phyloP scores from a whole-genome alignment of 148 eudicot species.

The Mesembryanthemum crystallinum region DNA sequence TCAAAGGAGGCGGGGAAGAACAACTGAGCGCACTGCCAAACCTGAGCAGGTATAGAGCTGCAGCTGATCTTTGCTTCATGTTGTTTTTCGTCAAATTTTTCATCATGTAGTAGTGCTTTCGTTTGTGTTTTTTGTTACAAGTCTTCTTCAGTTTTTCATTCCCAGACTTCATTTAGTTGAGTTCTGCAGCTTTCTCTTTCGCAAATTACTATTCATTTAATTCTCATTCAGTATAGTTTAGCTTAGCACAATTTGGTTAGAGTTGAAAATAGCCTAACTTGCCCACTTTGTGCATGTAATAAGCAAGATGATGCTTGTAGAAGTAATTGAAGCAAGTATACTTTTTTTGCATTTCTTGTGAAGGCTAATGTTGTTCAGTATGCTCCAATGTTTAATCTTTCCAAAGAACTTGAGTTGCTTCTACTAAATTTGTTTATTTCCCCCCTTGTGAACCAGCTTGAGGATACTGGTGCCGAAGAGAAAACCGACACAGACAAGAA shows the following conservation, averaged over 20 bases:
- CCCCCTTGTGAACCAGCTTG: constrained; percentile 10
- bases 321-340: not conserved
- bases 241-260: not conserved
- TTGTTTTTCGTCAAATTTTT: no score
- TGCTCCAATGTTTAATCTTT: no score
- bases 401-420: not conserved
- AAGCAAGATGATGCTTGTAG: not conserved
- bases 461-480: constrained; percentile 16
- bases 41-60: constrained; percentile 46
- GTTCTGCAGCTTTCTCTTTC: no score
- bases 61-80: not conserved
- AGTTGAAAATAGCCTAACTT: not conserved
- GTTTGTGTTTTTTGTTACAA: no score
- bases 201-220: no score
- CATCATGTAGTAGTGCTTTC: not conserved
- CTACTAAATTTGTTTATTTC: not conserved
- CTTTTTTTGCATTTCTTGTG: not conserved
- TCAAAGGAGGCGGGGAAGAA: constrained; percentile 27
- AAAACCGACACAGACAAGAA: constrained; percentile 48
- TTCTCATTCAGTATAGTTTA: no score
- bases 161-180: no score
- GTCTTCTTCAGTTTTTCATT: no score
- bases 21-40: constrained; percentile 10
- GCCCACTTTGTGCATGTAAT: not conserved
- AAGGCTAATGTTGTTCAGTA: no score